Percentiles rank a stretch among this genome's conserved stretches.
These are phyloP conservation scores for Pythium diclinum DNA, from an alignment of 352 stramenopile genomes.

Conservation along the genomic window DNA sequence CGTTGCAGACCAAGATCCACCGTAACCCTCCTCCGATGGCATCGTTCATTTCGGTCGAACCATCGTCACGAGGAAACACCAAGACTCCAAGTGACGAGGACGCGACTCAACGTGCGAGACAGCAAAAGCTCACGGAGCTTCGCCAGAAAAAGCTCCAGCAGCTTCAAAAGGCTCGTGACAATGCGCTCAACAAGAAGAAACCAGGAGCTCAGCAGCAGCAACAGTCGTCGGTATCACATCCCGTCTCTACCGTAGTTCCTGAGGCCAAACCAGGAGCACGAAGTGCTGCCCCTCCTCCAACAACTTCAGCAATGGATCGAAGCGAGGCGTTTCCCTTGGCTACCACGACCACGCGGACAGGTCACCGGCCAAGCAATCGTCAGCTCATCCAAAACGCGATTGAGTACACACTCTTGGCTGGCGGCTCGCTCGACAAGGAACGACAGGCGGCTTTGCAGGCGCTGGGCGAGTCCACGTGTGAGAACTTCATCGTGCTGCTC, in stretches of 20 bases:
- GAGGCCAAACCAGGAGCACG: neutral
- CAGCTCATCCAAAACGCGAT: slow-evolving; percentile 79
- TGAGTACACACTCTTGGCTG: slow-evolving; percentile 71
- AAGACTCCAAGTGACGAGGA: slow-evolving; percentile 7
- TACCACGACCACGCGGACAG: neutral
- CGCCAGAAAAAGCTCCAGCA: slow-evolving; percentile 64
- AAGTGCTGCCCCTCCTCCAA: neutral
- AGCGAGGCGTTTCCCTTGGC: slow-evolving; percentile 11
- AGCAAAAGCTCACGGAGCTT: slow-evolving; percentile 43
- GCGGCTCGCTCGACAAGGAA: slow-evolving; percentile 57
- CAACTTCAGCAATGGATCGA: neutral
- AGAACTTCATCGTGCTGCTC: slow-evolving; percentile 77
- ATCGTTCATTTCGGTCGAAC: slow-evolving; percentile 9
- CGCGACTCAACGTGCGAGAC: slow-evolving; percentile 10
- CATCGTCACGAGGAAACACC: neutral
- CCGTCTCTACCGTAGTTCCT: neutral
- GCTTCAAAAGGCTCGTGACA: slow-evolving; percentile 45
- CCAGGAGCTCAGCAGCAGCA: slow-evolving; percentile 17
- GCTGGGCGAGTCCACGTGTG: slow-evolving; percentile 39
- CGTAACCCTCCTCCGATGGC: neutral
- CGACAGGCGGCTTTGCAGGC: slow-evolving; percentile 41
- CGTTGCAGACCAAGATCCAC: neutral
- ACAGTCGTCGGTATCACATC: neutral
- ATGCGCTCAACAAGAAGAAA: slow-evolving; percentile 34
- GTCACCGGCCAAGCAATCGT: slow-evolving; percentile 55